These are phyloP conservation scores for Draba incana DNA, from an alignment of 345 rosid species.

Conservation along the genomic window DNA sequence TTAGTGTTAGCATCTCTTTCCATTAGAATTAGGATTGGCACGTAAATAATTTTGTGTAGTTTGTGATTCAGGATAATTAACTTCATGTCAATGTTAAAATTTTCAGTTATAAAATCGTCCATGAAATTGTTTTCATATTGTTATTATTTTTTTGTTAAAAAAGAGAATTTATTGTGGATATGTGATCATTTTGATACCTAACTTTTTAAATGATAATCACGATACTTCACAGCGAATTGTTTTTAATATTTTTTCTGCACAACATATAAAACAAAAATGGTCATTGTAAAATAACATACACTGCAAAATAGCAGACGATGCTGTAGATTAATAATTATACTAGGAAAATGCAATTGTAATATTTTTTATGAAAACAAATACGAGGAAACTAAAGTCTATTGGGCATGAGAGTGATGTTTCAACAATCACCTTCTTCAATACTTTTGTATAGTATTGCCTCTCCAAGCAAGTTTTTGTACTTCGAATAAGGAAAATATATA, in stretches of 20 bases:
- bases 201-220: background rate
- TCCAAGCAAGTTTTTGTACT: constrained; percentile 28
- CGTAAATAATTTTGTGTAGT: too few species aligned
- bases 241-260: background rate
- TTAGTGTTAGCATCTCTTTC: too few species aligned
- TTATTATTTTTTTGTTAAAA: too few species aligned
- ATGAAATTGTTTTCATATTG: too few species aligned
- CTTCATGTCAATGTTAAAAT: too few species aligned
- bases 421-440: constrained; percentile 29
- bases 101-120: too few species aligned
- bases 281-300: background rate
- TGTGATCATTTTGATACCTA: too few species aligned
- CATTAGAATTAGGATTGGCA: too few species aligned
- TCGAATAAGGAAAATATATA: constrained; percentile 33
- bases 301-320: constrained; percentile 5
- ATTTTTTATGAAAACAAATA: constrained; percentile 3
- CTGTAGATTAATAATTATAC: constrained; percentile 10
- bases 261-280: background rate
- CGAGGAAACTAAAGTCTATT: constrained; percentile 29
- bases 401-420: constrained; percentile 38
- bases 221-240: constrained; percentile 1
- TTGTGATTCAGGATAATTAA: too few species aligned
- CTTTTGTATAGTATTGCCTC: constrained; percentile 26
- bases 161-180: too few species aligned
- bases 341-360: background rate